These are phyloP conservation scores for Trichoderma oligosporum DNA, from an alignment of 2,329 filamentous ascomycete genomes.

Conservation along the genomic window DNA sequence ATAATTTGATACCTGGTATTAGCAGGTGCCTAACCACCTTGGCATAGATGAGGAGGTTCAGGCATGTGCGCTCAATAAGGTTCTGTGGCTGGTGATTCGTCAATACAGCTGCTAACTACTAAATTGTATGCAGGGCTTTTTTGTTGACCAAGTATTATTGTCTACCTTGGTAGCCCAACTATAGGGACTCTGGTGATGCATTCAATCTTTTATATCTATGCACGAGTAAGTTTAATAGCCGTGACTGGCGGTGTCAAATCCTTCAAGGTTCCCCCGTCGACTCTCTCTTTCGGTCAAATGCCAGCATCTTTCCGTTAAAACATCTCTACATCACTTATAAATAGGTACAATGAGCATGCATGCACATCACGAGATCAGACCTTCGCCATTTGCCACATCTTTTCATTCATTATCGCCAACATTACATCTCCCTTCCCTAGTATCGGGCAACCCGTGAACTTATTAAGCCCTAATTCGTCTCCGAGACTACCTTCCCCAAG, in stretches of 20 bases:
- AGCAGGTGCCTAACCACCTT: background rate
- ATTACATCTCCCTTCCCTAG: background rate
- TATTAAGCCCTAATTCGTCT: background rate
- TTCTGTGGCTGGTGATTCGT: constrained; percentile 14
- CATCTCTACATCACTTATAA: too few relatives aligned
- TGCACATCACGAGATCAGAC: background rate
- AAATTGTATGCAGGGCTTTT: too few relatives aligned
- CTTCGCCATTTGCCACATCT: background rate
- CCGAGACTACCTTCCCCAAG: constrained; percentile 4
- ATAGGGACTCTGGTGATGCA: too few relatives aligned
- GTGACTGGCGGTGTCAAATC: too few relatives aligned
- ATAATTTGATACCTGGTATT: background rate
- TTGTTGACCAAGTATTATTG: too few relatives aligned
- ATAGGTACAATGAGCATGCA: background rate
- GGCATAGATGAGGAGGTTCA: constrained; percentile 3
- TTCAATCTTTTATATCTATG: too few relatives aligned
- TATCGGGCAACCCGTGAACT: constrained; percentile 6
- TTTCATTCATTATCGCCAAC: background rate
- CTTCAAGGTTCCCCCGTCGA: too few relatives aligned
- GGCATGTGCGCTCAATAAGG: constrained; percentile 5
- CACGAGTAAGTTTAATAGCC: background rate
- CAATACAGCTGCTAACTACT: too few relatives aligned
- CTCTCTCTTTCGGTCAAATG: too few relatives aligned
- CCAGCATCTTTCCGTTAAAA: too few relatives aligned
- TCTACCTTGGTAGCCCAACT: too few relatives aligned